Conservation (phyloP, 768 basidiomycete species). For the Hericium erinaceus region DNA sequence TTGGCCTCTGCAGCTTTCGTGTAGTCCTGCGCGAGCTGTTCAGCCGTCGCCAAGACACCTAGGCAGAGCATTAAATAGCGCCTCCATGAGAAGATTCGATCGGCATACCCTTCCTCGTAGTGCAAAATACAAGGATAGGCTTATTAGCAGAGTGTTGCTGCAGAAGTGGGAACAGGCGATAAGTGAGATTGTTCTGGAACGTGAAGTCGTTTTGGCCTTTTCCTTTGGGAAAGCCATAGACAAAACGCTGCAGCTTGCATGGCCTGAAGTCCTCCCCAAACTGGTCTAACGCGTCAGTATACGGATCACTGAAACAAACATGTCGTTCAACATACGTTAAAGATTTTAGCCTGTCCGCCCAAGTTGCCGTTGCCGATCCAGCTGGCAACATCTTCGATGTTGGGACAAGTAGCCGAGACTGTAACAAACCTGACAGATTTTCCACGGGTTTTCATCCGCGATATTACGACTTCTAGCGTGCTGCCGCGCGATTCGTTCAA, state of each 20-base stretch:
- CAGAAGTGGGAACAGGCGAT: conserved; percentile 62
- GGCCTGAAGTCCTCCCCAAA: conserved; percentile 92
- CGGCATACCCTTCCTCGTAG: conserved; percentile 74
- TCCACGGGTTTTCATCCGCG: conserved; percentile 80
- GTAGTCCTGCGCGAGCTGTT: conserved; percentile 68
- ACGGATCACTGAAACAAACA: neutral
- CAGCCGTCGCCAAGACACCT: conserved; percentile 55
- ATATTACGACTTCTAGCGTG: conserved; percentile 89
- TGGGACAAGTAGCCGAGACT: conserved; percentile 91
- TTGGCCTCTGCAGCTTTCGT: conserved; percentile 41
- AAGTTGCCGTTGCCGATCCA: conserved; percentile 62
- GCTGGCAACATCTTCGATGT: conserved; percentile 78
- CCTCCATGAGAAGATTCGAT: neutral
- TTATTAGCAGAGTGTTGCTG: conserved; percentile 67
- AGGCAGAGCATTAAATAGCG: conserved; percentile 6
- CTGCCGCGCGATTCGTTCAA: conserved; percentile 87
- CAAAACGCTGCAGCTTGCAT: conserved; percentile 64
- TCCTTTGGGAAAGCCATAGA: conserved; percentile 58
- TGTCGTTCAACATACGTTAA: conserved; percentile 41
- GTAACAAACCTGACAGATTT: conserved; percentile 72
- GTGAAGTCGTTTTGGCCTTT: conserved; percentile 70
- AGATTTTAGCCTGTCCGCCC: conserved; percentile 47
- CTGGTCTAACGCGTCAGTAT: conserved; percentile 28
- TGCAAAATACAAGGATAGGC: conserved; percentile 81
- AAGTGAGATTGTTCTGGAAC: conserved; percentile 64